Evolutionary conservation across 2,329 filamentous ascomycete genomes (phyloP), one percentile per base, ranked within the genome.

Genomic region (Fusarium multiceps): DNA sequence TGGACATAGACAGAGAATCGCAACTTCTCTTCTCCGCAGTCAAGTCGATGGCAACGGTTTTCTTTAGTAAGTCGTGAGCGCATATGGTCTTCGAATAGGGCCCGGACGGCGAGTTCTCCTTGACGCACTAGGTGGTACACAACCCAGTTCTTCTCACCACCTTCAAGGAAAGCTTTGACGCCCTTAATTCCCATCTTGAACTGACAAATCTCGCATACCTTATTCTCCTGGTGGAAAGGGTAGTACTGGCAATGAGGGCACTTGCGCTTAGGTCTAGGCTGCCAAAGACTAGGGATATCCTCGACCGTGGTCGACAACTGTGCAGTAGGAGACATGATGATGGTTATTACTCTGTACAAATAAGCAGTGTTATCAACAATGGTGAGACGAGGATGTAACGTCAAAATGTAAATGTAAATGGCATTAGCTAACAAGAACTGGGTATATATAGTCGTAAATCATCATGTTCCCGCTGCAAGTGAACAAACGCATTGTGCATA

Each of bases 361-460:
- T n/a, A 25, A 16, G 27, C 13, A 28, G 21, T 13, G 25, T 37
- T 34, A 18, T 49, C 34, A 41, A 40, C 5, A 11, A 42, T 14
- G 16, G 25, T 51, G 14, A 13, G 13, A 40, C 30, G 20, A 5
- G 20, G 20, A 20, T 23, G 16, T 32, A 41, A 43, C 10, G 25
- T 42, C 7, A 25, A 43, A 60, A 21, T 40, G 43, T 37, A 55
- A 54, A 47, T 68, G 42, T 37, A 55, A 54, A 47, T 68, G 42
- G 51, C 47, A 70, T 71, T 71, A 71, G 48, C 49, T 68, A 68
- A 49, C 50, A 61, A 50, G 23, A 45, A 37, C 37, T 46, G 68
- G 68, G 68, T 70, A 70, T 70, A 70, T 71, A 68, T 71, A 59
- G 55, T 70, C 68, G 48, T 70, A 60, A 70, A 40, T 70, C 68